A percentile compares a stretch with the other conserved stretches of the same genome.
Evolutionary conservation across 371 early-diverging fungal species (phyloP).

Genomic region (Mortierella sp.): DNA sequence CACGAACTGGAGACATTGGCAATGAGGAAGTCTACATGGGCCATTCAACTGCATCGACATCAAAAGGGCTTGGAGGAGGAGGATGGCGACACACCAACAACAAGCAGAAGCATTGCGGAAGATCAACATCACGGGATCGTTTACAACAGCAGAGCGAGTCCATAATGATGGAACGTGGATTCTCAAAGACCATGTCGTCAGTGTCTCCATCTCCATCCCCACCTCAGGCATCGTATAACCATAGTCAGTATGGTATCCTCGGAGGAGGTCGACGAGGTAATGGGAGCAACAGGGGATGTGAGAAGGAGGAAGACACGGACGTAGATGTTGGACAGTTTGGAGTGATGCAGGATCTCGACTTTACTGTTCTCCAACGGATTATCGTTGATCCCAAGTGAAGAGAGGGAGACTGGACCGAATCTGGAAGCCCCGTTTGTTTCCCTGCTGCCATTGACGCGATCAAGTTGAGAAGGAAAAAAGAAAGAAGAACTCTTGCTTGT

Average conservation of each 20-base stretch:
- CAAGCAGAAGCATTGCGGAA: neutral
- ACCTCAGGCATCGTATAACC: slow-evolving; percentile 23
- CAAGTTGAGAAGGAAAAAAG: too few species aligned
- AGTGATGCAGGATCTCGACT: slow-evolving; percentile 45
- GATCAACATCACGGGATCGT: neutral
- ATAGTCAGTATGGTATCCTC: slow-evolving; percentile 11
- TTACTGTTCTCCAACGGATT: slow-evolving; percentile 27
- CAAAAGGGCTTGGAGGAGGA: neutral
- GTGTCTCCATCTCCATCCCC: slow-evolving; percentile 5
- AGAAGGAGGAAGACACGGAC: slow-evolving; percentile 11
- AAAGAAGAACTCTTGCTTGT: neutral
- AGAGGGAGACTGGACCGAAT: neutral
- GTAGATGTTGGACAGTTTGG: slow-evolving; percentile 26
- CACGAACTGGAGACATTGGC: neutral
- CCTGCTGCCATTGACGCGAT: too few species aligned
- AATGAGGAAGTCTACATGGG: neutral
- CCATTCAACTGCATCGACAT: neutral
- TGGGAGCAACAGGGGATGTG: neutral
- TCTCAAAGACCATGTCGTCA: neutral
- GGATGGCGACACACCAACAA: neutral
- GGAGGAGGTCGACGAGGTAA: neutral
- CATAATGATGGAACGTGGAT: neutral
- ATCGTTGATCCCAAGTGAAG: slow-evolving; percentile 27
- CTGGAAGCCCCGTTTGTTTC: neutral
- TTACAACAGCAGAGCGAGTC: neutral